Base-by-base conservation (phyloP, 2,329 filamentous ascomycete genomes). In the Verticillium longisporum region DNA sequence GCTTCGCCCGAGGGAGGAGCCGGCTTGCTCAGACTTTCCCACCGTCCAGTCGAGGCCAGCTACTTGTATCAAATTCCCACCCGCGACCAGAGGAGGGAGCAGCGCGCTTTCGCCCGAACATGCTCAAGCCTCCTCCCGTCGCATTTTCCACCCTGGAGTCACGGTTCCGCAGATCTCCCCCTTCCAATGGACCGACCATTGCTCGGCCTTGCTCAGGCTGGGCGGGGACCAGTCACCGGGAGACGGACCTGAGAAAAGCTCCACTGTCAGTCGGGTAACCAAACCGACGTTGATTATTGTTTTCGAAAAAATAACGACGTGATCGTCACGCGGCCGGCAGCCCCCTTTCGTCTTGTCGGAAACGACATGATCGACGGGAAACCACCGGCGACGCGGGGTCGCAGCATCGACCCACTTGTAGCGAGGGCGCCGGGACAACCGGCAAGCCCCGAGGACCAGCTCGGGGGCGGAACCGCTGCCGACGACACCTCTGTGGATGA, bases 371-470 rank as follows among this genome's bases (percentile, higher is more conserved):
- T 26, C 26, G 26, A 6, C 55, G 32, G 50, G 26, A 26, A 26
- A 26, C 26, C 26, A 61, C 34, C 67, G 61, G 65, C 72, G 72
- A 71, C 74, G 75, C 68, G 78, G 75, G 79, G 78, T 69, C 78
- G 80, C 74, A 82, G 80, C 78, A 83, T 82, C 80, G 80, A 79
- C 80, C 80, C 78, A 76, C 72, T 74, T 73, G 75, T 74, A 57
- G 45, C 60, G 62, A 55, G 57, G 59, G 57, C 34, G 59, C 53
- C 60, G 18, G 53, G 26, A 36, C 53, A 57, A 60, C 65, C 68
- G 69, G 64, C 66, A 66, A 61, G 64, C 60, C 62, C 69, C 75
- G 75, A 78, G 75, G 73, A 26, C 79, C 79, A 74, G 79, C 79
- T 80, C 77, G 76, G 71, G 45, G 36, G 63, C 61, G 53, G 58